Percentiles rank a stretch among this genome's conserved stretches.
Conservation (phyloP, 2,329 filamentous ascomycete genomes). For the Leptosphaerulina australis region DNA sequence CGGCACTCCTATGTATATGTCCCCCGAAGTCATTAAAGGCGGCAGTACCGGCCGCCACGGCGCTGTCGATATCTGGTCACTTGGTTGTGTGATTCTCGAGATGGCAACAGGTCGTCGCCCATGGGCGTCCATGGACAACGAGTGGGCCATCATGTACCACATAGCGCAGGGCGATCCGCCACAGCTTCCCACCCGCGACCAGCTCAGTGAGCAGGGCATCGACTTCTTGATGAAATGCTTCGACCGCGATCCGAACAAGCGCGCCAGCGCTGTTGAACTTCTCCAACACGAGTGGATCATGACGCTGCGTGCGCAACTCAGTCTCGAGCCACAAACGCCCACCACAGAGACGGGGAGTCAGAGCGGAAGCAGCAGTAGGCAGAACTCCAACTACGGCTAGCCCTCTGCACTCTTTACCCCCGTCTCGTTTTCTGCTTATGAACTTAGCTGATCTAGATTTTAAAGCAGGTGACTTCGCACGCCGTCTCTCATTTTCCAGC, state of each 20-base stretch:
- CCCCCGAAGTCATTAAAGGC: constrained; percentile 95
- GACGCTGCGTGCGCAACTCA: constrained; percentile 54
- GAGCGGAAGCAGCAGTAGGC: constrained; percentile 35
- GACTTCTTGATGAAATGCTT: constrained; percentile 92
- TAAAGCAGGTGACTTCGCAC: not conserved
- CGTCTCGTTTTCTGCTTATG: not conserved
- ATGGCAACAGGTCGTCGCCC: constrained; percentile 95
- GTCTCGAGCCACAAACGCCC: constrained; percentile 55
- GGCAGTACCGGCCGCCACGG: constrained; percentile 74
- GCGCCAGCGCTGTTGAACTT: constrained; percentile 83
- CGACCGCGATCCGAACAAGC: constrained; percentile 76
- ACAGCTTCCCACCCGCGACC: constrained; percentile 78
- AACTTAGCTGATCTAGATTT: not conserved
- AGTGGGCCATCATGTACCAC: constrained; percentile 99
- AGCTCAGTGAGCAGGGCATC: constrained; percentile 81
- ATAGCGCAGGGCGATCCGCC: constrained; percentile 96
- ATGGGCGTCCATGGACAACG: constrained; percentile 95
- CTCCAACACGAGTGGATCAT: constrained; percentile 91
- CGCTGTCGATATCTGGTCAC: constrained; percentile 92
- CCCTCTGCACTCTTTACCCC: not conserved
- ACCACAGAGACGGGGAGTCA: constrained; percentile 37
- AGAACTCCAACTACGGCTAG: constrained; percentile 45
- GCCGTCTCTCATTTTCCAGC: not conserved
- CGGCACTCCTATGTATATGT: constrained; percentile 99
- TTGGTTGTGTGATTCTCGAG: constrained; percentile 95